Evolutionary conservation across 768 basidiomycete genomes (phyloP).

Genomic region (Tricholoma saponaceum): DNA sequence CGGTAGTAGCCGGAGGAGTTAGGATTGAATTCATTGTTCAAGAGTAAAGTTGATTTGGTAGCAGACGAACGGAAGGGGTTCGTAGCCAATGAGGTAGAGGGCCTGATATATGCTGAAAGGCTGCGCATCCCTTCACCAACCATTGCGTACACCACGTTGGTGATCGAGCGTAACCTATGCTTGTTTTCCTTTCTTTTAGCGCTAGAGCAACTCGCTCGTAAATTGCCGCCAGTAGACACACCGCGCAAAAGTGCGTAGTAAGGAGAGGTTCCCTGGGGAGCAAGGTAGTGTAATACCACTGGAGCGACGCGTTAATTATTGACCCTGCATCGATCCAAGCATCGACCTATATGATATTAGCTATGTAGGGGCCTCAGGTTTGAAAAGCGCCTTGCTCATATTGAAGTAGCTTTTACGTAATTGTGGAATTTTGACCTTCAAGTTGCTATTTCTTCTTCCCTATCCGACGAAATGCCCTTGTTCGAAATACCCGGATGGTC

Average conservation of each 20-base stretch:
- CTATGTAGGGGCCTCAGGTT: no score
- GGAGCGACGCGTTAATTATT: background rate
- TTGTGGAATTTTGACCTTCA: background rate
- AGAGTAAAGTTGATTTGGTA: background rate
- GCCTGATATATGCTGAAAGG: background rate
- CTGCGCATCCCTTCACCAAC: background rate
- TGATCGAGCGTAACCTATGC: background rate
- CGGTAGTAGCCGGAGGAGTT: background rate
- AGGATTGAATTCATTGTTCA: background rate
- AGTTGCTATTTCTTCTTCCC: background rate
- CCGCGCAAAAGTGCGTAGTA: background rate
- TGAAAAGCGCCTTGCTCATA: no score
- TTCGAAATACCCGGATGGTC: constrained; percentile 75
- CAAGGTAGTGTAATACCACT: background rate
- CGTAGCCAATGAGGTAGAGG: background rate
- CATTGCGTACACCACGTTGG: background rate
- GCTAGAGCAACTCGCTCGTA: background rate
- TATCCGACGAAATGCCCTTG: constrained; percentile 33
- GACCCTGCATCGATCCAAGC: no score
- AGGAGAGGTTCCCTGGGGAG: no score
- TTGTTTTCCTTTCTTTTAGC: background rate
- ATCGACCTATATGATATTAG: no score
- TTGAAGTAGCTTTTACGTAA: background rate
- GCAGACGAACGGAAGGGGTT: background rate
- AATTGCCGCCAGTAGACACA: background rate